phyloP scores from a whole-genome alignment of 257 asterid species.

The Echium plantagineum region DNA sequence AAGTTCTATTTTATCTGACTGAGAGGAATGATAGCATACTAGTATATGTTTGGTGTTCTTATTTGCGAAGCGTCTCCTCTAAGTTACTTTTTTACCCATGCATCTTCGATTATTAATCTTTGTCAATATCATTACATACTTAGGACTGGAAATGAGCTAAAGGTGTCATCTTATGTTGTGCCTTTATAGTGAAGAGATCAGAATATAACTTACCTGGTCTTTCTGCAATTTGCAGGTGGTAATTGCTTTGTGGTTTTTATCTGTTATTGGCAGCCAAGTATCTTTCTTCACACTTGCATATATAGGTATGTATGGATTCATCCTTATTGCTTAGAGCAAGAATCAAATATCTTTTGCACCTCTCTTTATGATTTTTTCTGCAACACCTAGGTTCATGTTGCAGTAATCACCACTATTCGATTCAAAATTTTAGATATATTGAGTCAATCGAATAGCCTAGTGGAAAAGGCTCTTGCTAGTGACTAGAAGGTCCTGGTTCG shows the following conservation, averaged over 20 bases:
- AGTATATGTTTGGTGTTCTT: background rate
- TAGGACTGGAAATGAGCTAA: background rate
- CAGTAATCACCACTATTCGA: no score
- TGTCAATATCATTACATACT: background rate
- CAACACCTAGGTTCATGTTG: background rate
- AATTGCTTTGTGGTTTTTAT: constrained; percentile 77
- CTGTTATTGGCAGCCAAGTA: constrained; percentile 74
- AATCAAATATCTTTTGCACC: no score
- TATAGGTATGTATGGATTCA: constrained; percentile 40
- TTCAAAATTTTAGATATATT: no score
- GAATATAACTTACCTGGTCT: constrained; percentile 2
- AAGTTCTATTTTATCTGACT: background rate
- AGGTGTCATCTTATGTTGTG: background rate
- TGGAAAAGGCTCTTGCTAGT: no score
- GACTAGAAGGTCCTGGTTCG: no score
- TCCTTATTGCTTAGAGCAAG: constrained; percentile 1
- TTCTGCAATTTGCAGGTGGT: constrained; percentile 68
- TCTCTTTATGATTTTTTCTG: background rate
- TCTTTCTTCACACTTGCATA: constrained; percentile 80
- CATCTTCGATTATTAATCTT: background rate
- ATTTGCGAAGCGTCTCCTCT: no score
- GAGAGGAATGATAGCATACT: background rate
- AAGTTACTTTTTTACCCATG: no score
- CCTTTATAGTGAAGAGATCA: background rate
- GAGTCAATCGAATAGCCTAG: no score